Percentiles rank a stretch among this genome's conserved stretches.
Evolutionary conservation across 2,329 filamentous ascomycete genomes (phyloP).

Genomic region (Metarhizium robertsii): DNA sequence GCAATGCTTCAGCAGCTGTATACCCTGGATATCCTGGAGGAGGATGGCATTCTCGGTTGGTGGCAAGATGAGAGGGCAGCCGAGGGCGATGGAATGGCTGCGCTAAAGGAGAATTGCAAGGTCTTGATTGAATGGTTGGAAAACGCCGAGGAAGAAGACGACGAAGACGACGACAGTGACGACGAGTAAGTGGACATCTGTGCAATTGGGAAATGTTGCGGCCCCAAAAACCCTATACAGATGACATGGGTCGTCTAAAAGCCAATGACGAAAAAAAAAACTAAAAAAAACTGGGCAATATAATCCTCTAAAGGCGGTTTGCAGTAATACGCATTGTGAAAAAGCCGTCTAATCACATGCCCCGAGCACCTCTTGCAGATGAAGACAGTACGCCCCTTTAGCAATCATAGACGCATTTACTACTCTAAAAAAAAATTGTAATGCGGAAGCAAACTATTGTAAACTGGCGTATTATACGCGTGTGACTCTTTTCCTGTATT

Average conservation of each 20-base stretch:
- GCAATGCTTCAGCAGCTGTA: slow-evolving; percentile 79
- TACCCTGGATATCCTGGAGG: slow-evolving; percentile 73
- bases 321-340: too few relatives aligned
- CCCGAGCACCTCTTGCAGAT: too few relatives aligned
- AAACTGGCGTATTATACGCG: neutral
- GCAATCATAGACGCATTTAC: too few relatives aligned
- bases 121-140: slow-evolving; percentile 78
- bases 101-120: slow-evolving; percentile 63
- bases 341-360: too few relatives aligned
- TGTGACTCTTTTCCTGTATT: neutral
- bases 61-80: slow-evolving; percentile 66
- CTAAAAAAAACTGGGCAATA: too few relatives aligned
- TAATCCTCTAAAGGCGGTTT: too few relatives aligned
- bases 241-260: neutral
- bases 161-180: slow-evolving; percentile 39
- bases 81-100: slow-evolving; percentile 58
- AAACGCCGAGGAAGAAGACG: slow-evolving; percentile 65
- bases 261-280: neutral
- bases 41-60: slow-evolving; percentile 83
- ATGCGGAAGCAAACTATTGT: neutral
- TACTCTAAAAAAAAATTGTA: too few relatives aligned
- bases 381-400: too few relatives aligned
- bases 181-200: slow-evolving; percentile 1
- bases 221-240: neutral
- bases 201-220: neutral